These are phyloP conservation scores for Rhizopogon sp. DNA, from an alignment of 768 basidiomycete genomes.

Conservation along the genomic window DNA sequence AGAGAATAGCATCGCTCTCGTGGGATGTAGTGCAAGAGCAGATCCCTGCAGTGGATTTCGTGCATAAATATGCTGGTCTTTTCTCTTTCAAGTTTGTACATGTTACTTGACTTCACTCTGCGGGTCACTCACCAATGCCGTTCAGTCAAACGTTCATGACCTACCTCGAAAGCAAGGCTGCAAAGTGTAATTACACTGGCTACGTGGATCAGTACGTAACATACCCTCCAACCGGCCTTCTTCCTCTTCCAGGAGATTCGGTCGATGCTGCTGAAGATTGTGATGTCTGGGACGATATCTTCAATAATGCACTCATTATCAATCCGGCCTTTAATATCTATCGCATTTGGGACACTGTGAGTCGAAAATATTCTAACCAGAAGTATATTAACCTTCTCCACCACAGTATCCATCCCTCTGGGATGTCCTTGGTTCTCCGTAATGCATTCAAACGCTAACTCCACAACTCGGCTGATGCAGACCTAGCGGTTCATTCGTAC, in stretches of 20 bases:
- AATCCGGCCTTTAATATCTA: constrained; percentile 80
- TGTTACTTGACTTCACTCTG: background rate
- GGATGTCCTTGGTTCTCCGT: constrained; percentile 85
- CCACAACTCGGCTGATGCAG: background rate
- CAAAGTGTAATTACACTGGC: constrained; percentile 54
- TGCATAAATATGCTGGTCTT: constrained; percentile 64
- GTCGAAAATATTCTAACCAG: constrained; percentile 6
- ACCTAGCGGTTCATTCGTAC: constrained; percentile 48
- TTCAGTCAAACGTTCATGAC: constrained; percentile 59
- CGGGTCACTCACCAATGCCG: background rate
- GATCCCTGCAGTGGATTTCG: constrained; percentile 71
- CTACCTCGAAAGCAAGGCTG: constrained; percentile 48
- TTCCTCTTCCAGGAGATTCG: constrained; percentile 65
- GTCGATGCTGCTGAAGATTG: constrained; percentile 45
- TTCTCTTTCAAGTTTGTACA: constrained; percentile 64
- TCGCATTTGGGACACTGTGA: constrained; percentile 64
- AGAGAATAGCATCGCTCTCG: constrained; percentile 44
- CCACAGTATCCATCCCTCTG: constrained; percentile 56
- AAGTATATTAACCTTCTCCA: background rate
- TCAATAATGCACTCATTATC: constrained; percentile 51
- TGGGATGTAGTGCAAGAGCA: constrained; percentile 62
- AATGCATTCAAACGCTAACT: constrained; percentile 12
- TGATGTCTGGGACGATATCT: constrained; percentile 64
- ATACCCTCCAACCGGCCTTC: constrained; percentile 60
- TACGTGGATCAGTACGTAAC: constrained; percentile 60